Base-by-base conservation (phyloP, 2,329 filamentous ascomycete species). In the Botrytis hyacinthi region DNA sequence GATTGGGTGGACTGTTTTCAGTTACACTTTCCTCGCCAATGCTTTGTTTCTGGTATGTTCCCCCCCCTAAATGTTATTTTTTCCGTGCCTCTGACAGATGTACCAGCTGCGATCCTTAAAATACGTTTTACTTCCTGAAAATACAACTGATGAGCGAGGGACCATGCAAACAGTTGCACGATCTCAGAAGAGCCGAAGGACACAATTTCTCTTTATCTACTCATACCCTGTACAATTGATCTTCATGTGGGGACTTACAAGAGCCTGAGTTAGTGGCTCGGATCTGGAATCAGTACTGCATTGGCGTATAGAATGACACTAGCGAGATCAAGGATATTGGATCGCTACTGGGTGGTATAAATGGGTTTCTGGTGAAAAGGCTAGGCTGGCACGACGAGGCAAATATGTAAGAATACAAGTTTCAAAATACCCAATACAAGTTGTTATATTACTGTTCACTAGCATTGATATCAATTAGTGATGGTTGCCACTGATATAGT, bases 91-190 rank as follows among this genome's bases (percentile, higher is more conserved):
- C 62, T 66, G 20, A 73, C 51, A 44, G 16, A 44, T 4, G n/a
- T 20, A 40, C 57, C 75, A 97, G 94, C 92, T 99, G 81, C 92
- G 96, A 74, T 98, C 95, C 26, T 84, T 99, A 75, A 95, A 97
- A 85, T 99, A 99, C 80, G 96, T 99, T 40, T 88, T 99, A 22
- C 88, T 99, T 8, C 96, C 96, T 0, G 94, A 98, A 81, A 93
- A 89, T 74, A 87, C 90, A 2, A 87, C 86, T 74, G 90, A 91
- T 79, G 88, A 87, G 72, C 87, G 85, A 73, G 86, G 86, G 20
- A 85, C 86, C 1, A 89, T 90, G 78, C 89, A 91, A 77, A 90
- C 89, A 4, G 92, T 97, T 75, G 93, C 93, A 42, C 89, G 95
- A 76, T 91, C 93, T 57, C 96, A 97, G 84, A 91, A 92, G 80